Evolutionary conservation across 2,329 filamentous ascomycete genomes (phyloP), one percentile per base, ranked within the genome.

Genomic region (Venturia carpophila): DNA sequence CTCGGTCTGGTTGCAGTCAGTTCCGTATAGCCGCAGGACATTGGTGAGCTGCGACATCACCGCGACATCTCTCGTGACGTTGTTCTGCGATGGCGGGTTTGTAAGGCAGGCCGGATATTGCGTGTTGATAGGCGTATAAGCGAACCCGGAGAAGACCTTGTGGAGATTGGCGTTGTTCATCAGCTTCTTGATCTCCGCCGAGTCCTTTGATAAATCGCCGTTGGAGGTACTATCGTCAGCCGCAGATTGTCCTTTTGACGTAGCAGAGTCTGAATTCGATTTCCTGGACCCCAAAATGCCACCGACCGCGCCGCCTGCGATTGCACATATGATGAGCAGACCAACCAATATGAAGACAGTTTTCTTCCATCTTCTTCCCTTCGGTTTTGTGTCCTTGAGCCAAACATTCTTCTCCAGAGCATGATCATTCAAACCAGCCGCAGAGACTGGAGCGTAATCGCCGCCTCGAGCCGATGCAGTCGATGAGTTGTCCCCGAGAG

Each of bases 1-100:
- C 75, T 96, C 85, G 0, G 93, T 97, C 77, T 97, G 93, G 76
- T 97, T 97, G 82, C 93, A 97, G 78, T 97, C 93, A 15, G 91
- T 97, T 62, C 93, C 93, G 74, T 97, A 97, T 0, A 97, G 81
- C 9, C 93, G 88, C 60, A 97, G 84, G 3, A 87, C 87, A 73
- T 96, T 92, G 67, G 92, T 96, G 55, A 97, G 81, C 74, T 96
- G 92, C 15, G 90, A 92, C 63, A 97, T 85, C 11, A 97, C 87
- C 1, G 94, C 93, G 66, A 97, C 80, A 73, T 97, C 93, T 64
- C 91, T 86, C 0, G 94, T 97, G 69, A 97, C 82, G 73, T 97
- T 97, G 78, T 97, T 96, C 74, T 97, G 93, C 42, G 88, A 92
- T 0, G 93, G 89, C 0, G 90, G 90, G 69, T 87, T 83, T 64